A percentile compares a stretch with the other conserved stretches of the same genome.
These are phyloP conservation scores for Trichophyton rubrum DNA, from an alignment of 2,329 filamentous ascomycete genomes.

Conservation along the genomic window DNA sequence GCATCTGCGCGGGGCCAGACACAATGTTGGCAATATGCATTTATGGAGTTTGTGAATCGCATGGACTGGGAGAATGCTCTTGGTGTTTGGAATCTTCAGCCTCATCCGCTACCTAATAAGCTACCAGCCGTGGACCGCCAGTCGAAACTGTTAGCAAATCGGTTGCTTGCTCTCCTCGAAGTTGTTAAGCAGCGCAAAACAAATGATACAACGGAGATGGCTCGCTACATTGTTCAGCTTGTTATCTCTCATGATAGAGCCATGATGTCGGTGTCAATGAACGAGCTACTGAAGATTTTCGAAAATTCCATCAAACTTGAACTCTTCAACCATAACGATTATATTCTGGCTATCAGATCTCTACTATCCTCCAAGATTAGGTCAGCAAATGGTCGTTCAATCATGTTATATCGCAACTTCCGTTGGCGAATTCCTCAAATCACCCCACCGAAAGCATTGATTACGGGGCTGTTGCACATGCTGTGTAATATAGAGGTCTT, in stretches of 20 bases:
- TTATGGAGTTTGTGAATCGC: constrained; percentile 22
- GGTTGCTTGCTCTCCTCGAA: constrained; percentile 16
- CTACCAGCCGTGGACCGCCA: neutral
- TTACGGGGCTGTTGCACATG: constrained; percentile 18
- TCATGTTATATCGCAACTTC: constrained; percentile 32
- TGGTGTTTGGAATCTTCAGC: constrained; percentile 21
- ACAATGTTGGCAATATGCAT: constrained; percentile 21
- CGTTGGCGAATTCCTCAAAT: constrained; percentile 22
- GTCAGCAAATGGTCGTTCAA: constrained; percentile 19
- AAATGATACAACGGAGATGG: constrained; percentile 8
- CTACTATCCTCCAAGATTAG: constrained; percentile 20
- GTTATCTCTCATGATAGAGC: constrained; percentile 18
- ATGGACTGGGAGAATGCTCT: constrained; percentile 23
- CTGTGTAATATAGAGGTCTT: constrained; percentile 23
- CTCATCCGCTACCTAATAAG: constrained; percentile 7
- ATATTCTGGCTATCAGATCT: constrained; percentile 21
- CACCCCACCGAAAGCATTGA: constrained; percentile 15
- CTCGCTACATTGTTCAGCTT: constrained; percentile 18
- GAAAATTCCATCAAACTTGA: constrained; percentile 7
- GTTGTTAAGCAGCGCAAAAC: neutral
- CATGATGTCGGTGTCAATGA: constrained; percentile 20
- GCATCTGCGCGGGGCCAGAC: constrained; percentile 21
- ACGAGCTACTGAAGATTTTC: constrained; percentile 22
- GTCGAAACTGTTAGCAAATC: constrained; percentile 14
- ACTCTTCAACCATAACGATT: constrained; percentile 13